Evolutionary conservation across 2,329 filamentous ascomycete genomes (phyloP), one percentile per base, ranked within the genome.

Genomic region (Aspergillus pseudoglaucus): DNA sequence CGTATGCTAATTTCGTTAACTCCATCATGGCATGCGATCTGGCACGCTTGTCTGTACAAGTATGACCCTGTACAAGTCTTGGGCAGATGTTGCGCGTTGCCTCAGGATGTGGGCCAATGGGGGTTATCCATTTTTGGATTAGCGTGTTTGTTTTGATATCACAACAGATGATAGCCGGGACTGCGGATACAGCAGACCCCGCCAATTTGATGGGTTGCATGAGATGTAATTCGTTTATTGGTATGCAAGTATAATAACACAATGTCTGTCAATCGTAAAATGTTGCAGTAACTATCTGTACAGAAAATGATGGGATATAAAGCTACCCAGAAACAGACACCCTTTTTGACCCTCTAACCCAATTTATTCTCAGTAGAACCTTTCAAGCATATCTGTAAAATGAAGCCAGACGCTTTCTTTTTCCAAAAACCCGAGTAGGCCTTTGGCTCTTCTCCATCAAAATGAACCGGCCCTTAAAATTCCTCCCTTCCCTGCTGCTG

Each of bases 1-100:
- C 66, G 45, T 60, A 51, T 40, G 64, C 45, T n/a, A 61, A 51
- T 37, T 51, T 51, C 47, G 60, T 64, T 45, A 65, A 53, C 32
- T 63, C 59, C 69, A 72, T 72, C 37, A 30, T 30, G 40, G 12
- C n/a, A 18, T n/a, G 20, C 39, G 39, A 41, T 22, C 39, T 18
- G 39, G 17, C 39, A 41, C 25, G 18, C 12, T 20, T 20, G 14
- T 47, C 40, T 47, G 30, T 38, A 46, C 45, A 42, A 18, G 15
- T 37, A n/a, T n/a, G n/a, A n/a, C n/a, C n/a, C 40, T 47, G 30
- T 38, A 46, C 45, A 42, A 18, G 15, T 37, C 22, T 22, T 22
- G 22, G 22, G 42, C 23, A n/a, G 32, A 35, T 45, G 46, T 42
- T 46, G 51, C 44, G 53, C 45, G 51, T 54, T 50, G 53, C 50